Conservation (phyloP, 108 stramenopile genomes). For the Chaetoceros muelleri region DNA sequence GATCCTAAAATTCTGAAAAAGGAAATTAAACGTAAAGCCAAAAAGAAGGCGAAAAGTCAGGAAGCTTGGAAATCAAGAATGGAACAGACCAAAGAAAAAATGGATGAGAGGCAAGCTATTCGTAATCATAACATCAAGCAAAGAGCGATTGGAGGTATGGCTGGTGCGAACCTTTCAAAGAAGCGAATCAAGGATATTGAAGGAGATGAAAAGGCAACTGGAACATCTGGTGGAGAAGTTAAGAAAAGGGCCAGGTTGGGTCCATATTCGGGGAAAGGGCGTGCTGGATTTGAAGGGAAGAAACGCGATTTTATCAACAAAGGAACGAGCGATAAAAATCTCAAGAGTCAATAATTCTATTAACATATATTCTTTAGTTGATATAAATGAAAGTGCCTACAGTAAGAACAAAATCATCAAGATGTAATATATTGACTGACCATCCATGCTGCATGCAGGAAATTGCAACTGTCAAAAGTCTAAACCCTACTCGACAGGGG, state of each 20-base stretch:
- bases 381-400: no score
- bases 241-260: slow-evolving; percentile 26
- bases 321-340: slow-evolving; percentile 8
- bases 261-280: slow-evolving; percentile 33
- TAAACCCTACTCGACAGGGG: no score
- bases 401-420: no score
- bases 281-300: slow-evolving; percentile 82
- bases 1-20: slow-evolving; percentile 78
- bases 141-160: slow-evolving; percentile 62
- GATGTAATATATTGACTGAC: no score
- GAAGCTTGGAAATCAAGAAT: slow-evolving; percentile 78
- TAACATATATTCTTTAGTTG: no score
- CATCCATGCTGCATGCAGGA: no score
- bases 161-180: slow-evolving; percentile 19
- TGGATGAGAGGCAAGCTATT: slow-evolving; percentile 67
- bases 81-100: slow-evolving; percentile 52
- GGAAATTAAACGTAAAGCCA: slow-evolving; percentile 69
- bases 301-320: slow-evolving; percentile 73
- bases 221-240: slow-evolving; percentile 8
- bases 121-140: slow-evolving; percentile 70
- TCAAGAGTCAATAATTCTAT: slow-evolving; percentile 8
- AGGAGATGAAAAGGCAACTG: neutral
- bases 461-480: no score
- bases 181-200: slow-evolving; percentile 7
- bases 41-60: slow-evolving; percentile 68